phyloP scores from a whole-genome alignment of 2,329 filamentous ascomycete species.

The Fusarium hostae region DNA sequence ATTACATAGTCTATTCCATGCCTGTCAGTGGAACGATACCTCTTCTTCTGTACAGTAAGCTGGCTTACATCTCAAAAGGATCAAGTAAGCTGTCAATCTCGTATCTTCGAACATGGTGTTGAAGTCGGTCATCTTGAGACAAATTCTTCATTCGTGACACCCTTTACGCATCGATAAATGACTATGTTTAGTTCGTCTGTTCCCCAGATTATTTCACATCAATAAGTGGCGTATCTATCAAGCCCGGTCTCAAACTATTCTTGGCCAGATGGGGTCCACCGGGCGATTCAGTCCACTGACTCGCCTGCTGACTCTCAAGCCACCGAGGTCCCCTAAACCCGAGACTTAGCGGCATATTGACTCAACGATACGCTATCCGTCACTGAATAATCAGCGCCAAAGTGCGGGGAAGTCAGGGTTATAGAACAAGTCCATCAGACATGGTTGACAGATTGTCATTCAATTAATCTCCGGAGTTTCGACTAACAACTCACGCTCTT shows the following conservation, averaged over 20 bases:
- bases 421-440: background rate
- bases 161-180: background rate
- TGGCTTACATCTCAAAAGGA: background rate
- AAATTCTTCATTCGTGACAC: rapidly evolving
- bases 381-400: background rate
- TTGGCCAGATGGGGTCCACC: background rate
- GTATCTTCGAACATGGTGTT: background rate
- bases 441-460: background rate
- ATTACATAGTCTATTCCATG: background rate
- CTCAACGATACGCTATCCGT: background rate
- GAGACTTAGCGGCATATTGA: background rate
- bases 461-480: background rate
- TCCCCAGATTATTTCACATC: background rate
- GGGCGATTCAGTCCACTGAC: background rate
- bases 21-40: background rate
- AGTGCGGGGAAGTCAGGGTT: background rate
- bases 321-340: background rate
- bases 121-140: background rate
- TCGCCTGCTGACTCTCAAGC: background rate
- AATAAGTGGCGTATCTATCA: background rate
- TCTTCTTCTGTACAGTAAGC: too few relatives aligned
- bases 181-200: background rate
- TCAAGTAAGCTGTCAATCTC: background rate
- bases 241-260: rapidly evolving
- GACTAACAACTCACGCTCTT: background rate